Base-by-base conservation (phyloP, 2,329 filamentous ascomycete genomes). In the Botrytis fabae region DNA sequence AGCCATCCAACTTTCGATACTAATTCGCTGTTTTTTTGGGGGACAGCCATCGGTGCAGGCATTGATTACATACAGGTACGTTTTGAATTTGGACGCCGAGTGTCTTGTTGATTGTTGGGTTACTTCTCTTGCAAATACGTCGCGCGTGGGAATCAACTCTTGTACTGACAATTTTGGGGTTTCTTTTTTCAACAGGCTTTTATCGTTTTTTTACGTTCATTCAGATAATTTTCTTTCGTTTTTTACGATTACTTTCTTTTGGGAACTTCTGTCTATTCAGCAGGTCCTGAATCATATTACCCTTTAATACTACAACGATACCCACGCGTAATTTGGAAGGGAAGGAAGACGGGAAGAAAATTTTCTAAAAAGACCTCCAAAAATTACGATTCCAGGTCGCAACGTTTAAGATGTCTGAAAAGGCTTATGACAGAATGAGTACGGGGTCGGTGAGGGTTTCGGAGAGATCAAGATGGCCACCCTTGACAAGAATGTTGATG, bases 381-480 rank as follows among this genome's bases (percentile, higher is more conserved):
- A 63, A 73, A 74, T 76, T 69, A 75, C 76, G 76, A 76, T 77
- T 78, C 75, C 74, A 78, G 68, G 76, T 80, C 75, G 75, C 72
- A 74, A 64, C 28, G 42, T 60, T 54, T 40, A 64, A 63, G 42
- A 80, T 78, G 78, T 75, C 73, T 35, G 72, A 76, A 32, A 79
- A 78, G 44, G 72, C 70, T 57, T 79, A 75, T 68, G 70, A 76
- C 40, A 77, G 78, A 73, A 77, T 69, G 73, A 79, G 78, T 73
- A 74, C 73, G 51, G 77, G 75, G n/a, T 79, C 78, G 70, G 80
- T 84, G 79, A 86, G 84, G 81, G 85, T 84, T 73, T 88, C 89
- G 75, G 93, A 95, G 84, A 86, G 93, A 80, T 89, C 92, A 81
- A 88, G 93, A 91, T 94, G 92, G 90, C 93, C 93, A 75, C 92